Evolutionary conservation across 352 stramenopile species (phyloP).

Genomic region (Pythium apleroticum): DNA sequence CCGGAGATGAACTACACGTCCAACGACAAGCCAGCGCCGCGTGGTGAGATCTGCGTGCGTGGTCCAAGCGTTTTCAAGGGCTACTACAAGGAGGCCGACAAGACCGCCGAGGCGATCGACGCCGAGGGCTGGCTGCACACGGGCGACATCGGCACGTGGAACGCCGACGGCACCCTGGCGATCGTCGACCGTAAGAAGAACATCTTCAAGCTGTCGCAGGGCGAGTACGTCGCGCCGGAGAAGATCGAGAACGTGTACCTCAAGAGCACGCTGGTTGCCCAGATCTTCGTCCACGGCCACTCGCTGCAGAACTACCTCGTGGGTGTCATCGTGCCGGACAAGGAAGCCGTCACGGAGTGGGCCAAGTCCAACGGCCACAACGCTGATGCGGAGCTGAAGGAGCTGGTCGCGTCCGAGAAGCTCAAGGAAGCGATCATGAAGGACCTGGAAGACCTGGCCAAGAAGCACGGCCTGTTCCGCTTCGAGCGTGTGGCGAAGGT

Average conservation of each 20-base stretch:
- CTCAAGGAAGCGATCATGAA: slow-evolving; percentile 40
- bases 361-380: slow-evolving; percentile 44
- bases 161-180: slow-evolving; percentile 84
- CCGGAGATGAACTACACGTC: slow-evolving; percentile 95
- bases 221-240: slow-evolving; percentile 94
- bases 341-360: slow-evolving; percentile 40
- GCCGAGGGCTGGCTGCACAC: slow-evolving; percentile 94
- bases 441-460: slow-evolving; percentile 49
- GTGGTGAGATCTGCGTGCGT: slow-evolving; percentile 50
- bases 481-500: slow-evolving; percentile 94
- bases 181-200: slow-evolving; percentile 91
- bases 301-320: slow-evolving; percentile 91
- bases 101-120: slow-evolving; percentile 89
- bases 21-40: slow-evolving; percentile 48
- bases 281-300: slow-evolving; percentile 94
- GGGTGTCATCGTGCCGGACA: slow-evolving; percentile 86
- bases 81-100: slow-evolving; percentile 93
- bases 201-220: slow-evolving; percentile 85
- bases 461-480: slow-evolving; percentile 71
- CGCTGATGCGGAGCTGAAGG: slow-evolving; percentile 15
- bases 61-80: slow-evolving; percentile 82
- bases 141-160: slow-evolving; percentile 92
- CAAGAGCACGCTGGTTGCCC: slow-evolving; percentile 88
- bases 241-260: slow-evolving; percentile 95
- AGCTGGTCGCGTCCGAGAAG: slow-evolving; percentile 30